Percentiles rank a stretch among this genome's conserved stretches.
Conservation (phyloP, 495 filamentous ascomycete species). For the Hypoxylon perforatum region DNA sequence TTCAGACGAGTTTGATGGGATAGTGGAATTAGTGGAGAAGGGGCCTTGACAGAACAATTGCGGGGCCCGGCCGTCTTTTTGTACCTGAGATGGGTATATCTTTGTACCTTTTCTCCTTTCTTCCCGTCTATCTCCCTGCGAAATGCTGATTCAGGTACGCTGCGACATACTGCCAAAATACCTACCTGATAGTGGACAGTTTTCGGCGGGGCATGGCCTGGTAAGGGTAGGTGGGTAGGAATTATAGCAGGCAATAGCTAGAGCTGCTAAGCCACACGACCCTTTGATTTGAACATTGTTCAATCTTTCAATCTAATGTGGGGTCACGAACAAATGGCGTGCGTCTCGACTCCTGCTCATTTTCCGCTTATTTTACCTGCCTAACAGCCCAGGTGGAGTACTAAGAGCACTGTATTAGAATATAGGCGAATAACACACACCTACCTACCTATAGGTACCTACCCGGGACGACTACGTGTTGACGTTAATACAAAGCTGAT, state of each 20-base stretch:
- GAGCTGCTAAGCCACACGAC: conserved; percentile 17
- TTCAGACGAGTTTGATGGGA: conserved; percentile 38
- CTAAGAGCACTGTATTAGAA: not conserved
- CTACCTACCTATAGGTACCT: no score
- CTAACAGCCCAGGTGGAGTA: no score
- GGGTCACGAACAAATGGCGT: conserved; percentile 1
- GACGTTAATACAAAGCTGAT: no score
- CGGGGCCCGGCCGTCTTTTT: conserved; percentile 5
- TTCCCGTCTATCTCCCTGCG: not conserved
- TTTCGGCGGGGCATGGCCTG: no score
- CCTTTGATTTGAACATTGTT: no score
- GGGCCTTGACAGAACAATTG: conserved; percentile 27
- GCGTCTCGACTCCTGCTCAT: conserved; percentile 1
- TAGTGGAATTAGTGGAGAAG: conserved; percentile 31
- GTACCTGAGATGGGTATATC: conserved; percentile 15
- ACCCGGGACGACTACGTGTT: no score
- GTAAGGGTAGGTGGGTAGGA: not conserved
- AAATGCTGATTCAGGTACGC: not conserved
- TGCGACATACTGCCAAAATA: not conserved
- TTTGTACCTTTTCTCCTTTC: conserved; percentile 1
- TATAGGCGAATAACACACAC: not conserved
- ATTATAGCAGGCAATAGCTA: not conserved
- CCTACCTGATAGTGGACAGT: not conserved
- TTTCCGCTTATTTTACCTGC: no score
- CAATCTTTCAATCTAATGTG: no score